Conservation (phyloP, 2,329 filamentous ascomycete species). For the Corinectria fuckeliana region DNA sequence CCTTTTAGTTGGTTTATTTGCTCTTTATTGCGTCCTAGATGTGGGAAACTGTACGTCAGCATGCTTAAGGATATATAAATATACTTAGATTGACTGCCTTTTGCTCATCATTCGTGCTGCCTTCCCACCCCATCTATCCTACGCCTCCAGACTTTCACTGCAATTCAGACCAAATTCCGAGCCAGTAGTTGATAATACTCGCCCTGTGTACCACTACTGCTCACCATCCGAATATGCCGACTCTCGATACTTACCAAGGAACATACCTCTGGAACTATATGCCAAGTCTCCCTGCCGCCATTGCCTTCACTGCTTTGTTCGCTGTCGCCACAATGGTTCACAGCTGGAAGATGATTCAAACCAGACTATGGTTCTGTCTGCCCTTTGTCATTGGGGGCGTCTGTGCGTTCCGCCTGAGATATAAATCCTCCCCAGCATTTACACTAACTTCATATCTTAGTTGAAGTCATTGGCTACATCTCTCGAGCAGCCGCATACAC, state of each 20-base stretch:
- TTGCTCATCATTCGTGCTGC: background rate
- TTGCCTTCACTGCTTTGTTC: conserved; percentile 55
- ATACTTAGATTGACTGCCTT: background rate
- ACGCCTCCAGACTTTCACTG: background rate
- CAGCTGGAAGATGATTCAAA: conserved; percentile 48
- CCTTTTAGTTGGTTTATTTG: background rate
- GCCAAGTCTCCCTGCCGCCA: conserved; percentile 53
- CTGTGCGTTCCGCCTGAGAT: conserved; percentile 43
- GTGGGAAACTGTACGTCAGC: background rate
- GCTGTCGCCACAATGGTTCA: conserved; percentile 48
- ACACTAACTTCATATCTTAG: background rate
- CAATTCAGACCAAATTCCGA: too few species aligned
- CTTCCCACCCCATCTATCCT: background rate
- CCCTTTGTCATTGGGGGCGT: conserved; percentile 53
- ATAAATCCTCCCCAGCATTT: fast-evolving
- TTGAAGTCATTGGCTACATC: conserved; percentile 22
- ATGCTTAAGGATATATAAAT: background rate
- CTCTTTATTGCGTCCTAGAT: background rate
- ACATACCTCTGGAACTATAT: conserved; percentile 39
- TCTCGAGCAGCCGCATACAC: conserved; percentile 19
- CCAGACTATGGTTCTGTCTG: conserved; percentile 56
- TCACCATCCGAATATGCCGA: background rate
- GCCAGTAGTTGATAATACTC: too few species aligned
- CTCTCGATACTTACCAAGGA: conserved; percentile 12
- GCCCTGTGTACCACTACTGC: too few species aligned